Percentiles rank a stretch among this genome's conserved stretches.
phyloP scores from a whole-genome alignment of 495 filamentous ascomycete species.

The Opeltia flavorubescens region DNA sequence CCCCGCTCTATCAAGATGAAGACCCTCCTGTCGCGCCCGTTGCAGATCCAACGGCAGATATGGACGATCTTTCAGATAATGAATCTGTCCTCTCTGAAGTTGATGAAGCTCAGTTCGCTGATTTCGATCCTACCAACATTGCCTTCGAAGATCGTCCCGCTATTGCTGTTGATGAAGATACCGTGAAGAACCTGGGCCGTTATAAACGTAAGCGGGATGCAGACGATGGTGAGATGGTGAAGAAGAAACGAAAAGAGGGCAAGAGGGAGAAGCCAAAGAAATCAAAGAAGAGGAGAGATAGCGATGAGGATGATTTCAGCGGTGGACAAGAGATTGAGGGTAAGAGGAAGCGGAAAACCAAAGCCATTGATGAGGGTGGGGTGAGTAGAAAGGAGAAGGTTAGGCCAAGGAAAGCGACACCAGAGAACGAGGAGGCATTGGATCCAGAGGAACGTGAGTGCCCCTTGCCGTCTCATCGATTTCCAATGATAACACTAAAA shows the following conservation, averaged over 20 bases:
- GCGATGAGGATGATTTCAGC: constrained; percentile 36
- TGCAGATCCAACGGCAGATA: constrained; percentile 18
- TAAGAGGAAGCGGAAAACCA: constrained; percentile 33
- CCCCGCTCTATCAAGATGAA: constrained; percentile 29
- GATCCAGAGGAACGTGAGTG: constrained; percentile 39
- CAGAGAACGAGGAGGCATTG: constrained; percentile 50
- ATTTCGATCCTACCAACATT: constrained; percentile 71
- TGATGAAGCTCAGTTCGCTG: constrained; percentile 84
- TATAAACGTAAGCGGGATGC: constrained; percentile 70
- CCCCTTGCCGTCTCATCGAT: neutral
- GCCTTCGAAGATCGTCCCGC: constrained; percentile 61
- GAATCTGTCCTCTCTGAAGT: constrained; percentile 88
- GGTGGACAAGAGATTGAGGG: constrained; percentile 44
- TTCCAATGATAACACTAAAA: constrained; percentile 24
- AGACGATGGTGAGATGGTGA: constrained; percentile 39
- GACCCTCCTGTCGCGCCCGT: constrained; percentile 24
- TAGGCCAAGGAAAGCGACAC: constrained; percentile 27
- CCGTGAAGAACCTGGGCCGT: constrained; percentile 56
- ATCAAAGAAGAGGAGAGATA: constrained; percentile 54
- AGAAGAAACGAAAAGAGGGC: constrained; percentile 51
- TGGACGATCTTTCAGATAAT: constrained; percentile 49
- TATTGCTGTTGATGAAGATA: constrained; percentile 78
- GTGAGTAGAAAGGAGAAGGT: constrained; percentile 29
- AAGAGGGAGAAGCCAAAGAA: constrained; percentile 57
- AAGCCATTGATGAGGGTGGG: constrained; percentile 23